Percentiles rank a stretch among this genome's conserved stretches.
Evolutionary conservation across 108 stramenopile genomes (phyloP).

Genomic region (Nitzschia sp.): DNA sequence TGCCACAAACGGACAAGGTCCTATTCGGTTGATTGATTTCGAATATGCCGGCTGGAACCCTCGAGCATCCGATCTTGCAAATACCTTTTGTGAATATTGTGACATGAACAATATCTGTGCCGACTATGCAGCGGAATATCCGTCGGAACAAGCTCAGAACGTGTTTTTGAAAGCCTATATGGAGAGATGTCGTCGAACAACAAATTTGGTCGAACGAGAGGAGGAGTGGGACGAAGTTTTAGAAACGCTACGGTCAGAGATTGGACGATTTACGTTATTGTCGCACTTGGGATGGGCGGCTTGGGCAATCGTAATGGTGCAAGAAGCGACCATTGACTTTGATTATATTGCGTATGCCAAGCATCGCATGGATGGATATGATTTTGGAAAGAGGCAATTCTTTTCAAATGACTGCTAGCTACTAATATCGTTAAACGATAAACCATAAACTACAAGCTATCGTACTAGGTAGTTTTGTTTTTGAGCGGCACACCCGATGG

Average conservation of each 20-base stretch:
- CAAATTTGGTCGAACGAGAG: background rate
- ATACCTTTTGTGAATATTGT: constrained; percentile 81
- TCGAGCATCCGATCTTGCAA: constrained; percentile 78
- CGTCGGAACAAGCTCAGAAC: constrained; percentile 26
- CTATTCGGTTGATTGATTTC: constrained; percentile 71
- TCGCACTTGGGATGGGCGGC: constrained; percentile 76
- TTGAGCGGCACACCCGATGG: no score
- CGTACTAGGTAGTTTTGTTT: no score
- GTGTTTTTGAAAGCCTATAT: constrained; percentile 55
- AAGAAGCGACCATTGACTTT: constrained; percentile 54
- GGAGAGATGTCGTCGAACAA: constrained; percentile 12
- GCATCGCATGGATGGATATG: constrained; percentile 66
- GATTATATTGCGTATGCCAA: constrained; percentile 74
- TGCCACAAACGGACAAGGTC: constrained; percentile 13
- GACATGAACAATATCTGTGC: constrained; percentile 69
- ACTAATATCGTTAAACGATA: background rate
- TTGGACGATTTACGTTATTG: constrained; percentile 50
- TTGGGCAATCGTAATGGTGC: constrained; percentile 67
- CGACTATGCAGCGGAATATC: constrained; percentile 62
- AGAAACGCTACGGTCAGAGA: constrained; percentile 37
- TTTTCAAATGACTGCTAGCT: constrained; percentile 5
- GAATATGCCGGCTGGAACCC: constrained; percentile 82
- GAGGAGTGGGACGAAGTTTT: constrained; percentile 34
- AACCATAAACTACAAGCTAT: no score
- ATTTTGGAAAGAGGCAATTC: constrained; percentile 40